Percentiles rank a stretch among this genome's conserved stretches.
Evolutionary conservation across 2,329 filamentous ascomycete species (phyloP).

Genomic region (Passalora sequoiae): DNA sequence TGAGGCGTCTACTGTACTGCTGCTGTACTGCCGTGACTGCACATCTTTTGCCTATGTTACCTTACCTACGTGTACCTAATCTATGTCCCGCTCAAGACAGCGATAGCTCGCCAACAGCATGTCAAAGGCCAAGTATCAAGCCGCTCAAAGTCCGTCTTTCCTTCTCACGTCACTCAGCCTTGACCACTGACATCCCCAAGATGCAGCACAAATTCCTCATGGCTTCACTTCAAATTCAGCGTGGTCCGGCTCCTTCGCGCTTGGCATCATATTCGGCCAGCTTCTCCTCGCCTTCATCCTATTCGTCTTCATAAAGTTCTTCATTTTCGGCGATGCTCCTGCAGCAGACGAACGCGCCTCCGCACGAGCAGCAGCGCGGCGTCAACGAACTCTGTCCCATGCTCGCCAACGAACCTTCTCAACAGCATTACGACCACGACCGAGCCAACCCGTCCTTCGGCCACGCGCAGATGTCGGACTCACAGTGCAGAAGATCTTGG

Average conservation of each 20-base stretch:
- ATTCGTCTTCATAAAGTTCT: conserved; percentile 97
- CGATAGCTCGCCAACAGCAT: too few species aligned
- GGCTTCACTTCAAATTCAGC: too few species aligned
- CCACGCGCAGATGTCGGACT: conserved; percentile 42
- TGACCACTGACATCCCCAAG: conserved; percentile 15
- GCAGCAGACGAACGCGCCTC: conserved; percentile 75
- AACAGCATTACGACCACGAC: conserved; percentile 32
- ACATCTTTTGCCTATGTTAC: too few species aligned
- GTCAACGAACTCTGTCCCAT: conserved; percentile 69
- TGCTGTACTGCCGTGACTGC: too few species aligned
- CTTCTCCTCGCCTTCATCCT: conserved; percentile 86
- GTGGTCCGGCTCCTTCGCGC: conserved; percentile 65
- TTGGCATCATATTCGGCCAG: conserved; percentile 89
- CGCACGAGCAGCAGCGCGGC: conserved; percentile 67
- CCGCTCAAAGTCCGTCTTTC: conserved; percentile 25
- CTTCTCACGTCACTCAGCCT: background rate
- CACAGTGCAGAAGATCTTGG: conserved; percentile 88
- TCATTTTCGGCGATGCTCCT: conserved; percentile 94
- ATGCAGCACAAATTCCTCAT: conserved; percentile 19
- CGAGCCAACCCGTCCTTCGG: conserved; percentile 27
- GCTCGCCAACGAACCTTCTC: conserved; percentile 38
- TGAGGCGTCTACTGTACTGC: too few species aligned
- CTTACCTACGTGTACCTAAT: too few species aligned
- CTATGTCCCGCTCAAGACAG: too few species aligned
- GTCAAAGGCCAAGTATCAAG: conserved; percentile 35